A percentile compares a stretch with the other conserved stretches of the same genome.
phyloP scores from a whole-genome alignment of 768 basidiomycete genomes.

The Asterophora lycoperdoides region DNA sequence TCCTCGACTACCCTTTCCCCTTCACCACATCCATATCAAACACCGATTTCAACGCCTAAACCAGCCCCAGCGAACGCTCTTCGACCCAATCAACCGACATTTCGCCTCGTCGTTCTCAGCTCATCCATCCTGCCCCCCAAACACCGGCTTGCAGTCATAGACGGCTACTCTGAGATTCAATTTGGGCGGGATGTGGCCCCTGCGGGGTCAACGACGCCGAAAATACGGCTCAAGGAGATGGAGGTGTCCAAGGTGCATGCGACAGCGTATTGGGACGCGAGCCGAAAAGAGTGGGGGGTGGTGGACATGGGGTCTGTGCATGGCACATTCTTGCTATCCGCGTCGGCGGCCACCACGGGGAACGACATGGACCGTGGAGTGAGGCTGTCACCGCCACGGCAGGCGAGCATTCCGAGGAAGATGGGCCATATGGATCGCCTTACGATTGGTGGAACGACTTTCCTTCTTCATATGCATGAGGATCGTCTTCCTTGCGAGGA shows the following conservation, averaged over 20 bases:
- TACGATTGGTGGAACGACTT: slow-evolving; percentile 66
- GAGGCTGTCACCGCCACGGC: slow-evolving; percentile 60
- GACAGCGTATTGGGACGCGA: slow-evolving; percentile 65
- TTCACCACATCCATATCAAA: not conserved
- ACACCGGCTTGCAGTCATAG: slow-evolving; percentile 37
- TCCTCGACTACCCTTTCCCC: slow-evolving; percentile 4
- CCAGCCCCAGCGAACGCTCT: slow-evolving; percentile 2
- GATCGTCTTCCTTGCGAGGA: slow-evolving; percentile 56
- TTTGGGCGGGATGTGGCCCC: slow-evolving; percentile 67
- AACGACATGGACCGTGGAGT: slow-evolving; percentile 25
- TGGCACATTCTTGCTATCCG: slow-evolving; percentile 62
- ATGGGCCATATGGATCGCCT: slow-evolving; percentile 63
- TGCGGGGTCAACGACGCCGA: slow-evolving; percentile 47
- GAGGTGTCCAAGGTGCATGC: slow-evolving; percentile 79
- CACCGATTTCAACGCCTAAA: slow-evolving; percentile 7
- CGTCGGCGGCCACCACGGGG: slow-evolving; percentile 15
- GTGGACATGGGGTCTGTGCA: slow-evolving; percentile 88
- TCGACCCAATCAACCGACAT: slow-evolving; percentile 26
- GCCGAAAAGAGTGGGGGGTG: slow-evolving; percentile 58
- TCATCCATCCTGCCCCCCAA: slow-evolving; percentile 58
- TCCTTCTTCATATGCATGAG: slow-evolving; percentile 66
- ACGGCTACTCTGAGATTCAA: slow-evolving; percentile 59
- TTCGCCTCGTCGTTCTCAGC: slow-evolving; percentile 51
- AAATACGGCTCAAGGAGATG: slow-evolving; percentile 79
- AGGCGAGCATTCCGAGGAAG: slow-evolving; percentile 63